Evolutionary conservation across 2,329 filamentous ascomycete genomes (phyloP), one percentile per base, ranked within the genome.

Genomic region (Coleophoma cylindrospora): DNA sequence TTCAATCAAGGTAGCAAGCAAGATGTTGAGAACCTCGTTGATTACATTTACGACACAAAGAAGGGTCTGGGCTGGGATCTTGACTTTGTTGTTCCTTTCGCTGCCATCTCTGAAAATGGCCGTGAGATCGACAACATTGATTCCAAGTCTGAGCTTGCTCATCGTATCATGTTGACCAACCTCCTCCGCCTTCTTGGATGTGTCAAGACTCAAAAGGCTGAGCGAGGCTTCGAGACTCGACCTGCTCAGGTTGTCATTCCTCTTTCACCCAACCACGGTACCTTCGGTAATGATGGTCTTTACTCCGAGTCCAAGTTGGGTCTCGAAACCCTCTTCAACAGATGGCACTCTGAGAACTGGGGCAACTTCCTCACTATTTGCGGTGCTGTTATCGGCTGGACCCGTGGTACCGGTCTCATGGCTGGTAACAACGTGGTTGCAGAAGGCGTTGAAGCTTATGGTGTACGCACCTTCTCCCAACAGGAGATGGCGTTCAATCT

Each of bases 401-500:
- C 94, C 61, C 92, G 94, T 74, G 94, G 92, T 58, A 99, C 94
- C 56, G 94, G 94, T 67, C 83, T 99, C 62, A 99, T 99, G 92
- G 89, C 87, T 59, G 91, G 88, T 64, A 97, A 97, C 79, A 97
- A 99, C 70, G 84, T 97, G 61, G 91, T 97, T 57, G 94, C 94
- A 34, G 92, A 97, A 69, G 94, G 92, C 53, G 90, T 99, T 50
- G 94, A 99, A 76, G 89, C 89, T 62, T 94, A 95, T 59, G 94
- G 94, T 63, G 94, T 97, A 22, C 91, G 94, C 62, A 99, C 94
- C 4, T 99, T 99, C 78, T 97, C 92, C 10, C 94, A 97, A 73
- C 91, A 96, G 68, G 94, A 99, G 72, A 99, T 99, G 94, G 94
- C 94, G 14, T 99, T 99, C 79, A 99, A 99, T 73, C 73, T 99